A percentile compares a stretch with the other conserved stretches of the same genome.
phyloP scores from a whole-genome alignment of 2,329 filamentous ascomycete species.

The Fulvia fulva region DNA sequence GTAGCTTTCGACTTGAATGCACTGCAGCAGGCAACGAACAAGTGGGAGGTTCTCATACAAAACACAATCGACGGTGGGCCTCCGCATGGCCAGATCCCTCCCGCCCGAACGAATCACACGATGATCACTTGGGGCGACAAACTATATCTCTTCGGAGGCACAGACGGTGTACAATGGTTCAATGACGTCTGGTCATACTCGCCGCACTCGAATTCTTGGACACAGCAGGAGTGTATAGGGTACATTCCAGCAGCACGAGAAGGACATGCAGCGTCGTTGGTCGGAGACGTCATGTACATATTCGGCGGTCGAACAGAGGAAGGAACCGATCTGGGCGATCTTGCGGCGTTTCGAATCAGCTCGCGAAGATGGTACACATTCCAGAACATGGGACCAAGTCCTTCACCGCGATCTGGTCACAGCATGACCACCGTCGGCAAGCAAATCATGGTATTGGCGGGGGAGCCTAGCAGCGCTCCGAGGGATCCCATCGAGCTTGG shows the following conservation, averaged over 20 bases:
- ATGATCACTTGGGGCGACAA: conserved; percentile 89
- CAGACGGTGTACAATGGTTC: conserved; percentile 94
- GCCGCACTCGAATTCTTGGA: conserved; percentile 75
- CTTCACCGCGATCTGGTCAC: conserved; percentile 88
- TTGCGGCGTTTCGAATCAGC: conserved; percentile 78
- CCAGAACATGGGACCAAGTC: conserved; percentile 97
- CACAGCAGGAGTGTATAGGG: conserved; percentile 89
- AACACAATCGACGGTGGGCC: conserved; percentile 63
- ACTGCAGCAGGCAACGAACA: conserved; percentile 82
- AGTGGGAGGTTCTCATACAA: conserved; percentile 88
- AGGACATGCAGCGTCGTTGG: conserved; percentile 87
- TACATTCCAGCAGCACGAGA: conserved; percentile 93
- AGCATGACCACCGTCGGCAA: conserved; percentile 97
- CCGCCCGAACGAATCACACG: conserved; percentile 90
- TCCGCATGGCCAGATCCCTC: conserved; percentile 65
- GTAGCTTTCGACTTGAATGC: conserved; percentile 94
- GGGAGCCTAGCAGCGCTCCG: conserved; percentile 85
- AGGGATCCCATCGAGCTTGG: conserved; percentile 79
- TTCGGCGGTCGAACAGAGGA: conserved; percentile 96
- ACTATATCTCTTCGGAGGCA: conserved; percentile 95
- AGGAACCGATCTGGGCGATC: conserved; percentile 83
- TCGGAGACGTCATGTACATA: conserved; percentile 98
- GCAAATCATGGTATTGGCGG: conserved; percentile 85
- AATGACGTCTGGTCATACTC: conserved; percentile 99
- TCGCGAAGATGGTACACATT: conserved; percentile 97